A percentile compares a stretch with the other conserved stretches of the same genome.
These are phyloP conservation scores for Alternaria angustiovoidea DNA, from an alignment of 2,329 filamentous ascomycete genomes.

Conservation along the genomic window DNA sequence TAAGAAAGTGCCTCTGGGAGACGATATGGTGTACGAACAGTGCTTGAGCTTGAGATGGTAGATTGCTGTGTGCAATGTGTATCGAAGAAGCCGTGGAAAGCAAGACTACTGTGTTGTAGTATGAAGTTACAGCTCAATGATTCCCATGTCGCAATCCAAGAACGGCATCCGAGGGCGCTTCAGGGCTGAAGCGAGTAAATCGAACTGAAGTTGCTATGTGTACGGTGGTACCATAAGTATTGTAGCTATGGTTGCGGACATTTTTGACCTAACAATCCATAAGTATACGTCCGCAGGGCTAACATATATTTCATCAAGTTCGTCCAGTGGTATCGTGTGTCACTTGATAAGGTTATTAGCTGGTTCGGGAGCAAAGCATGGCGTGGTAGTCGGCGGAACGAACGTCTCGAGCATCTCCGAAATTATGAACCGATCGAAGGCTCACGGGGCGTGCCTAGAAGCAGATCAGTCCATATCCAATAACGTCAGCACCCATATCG, in stretches of 20 bases:
- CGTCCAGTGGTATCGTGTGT: not conserved
- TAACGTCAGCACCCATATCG: not conserved
- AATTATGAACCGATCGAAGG: not conserved
- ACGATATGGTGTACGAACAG: not conserved
- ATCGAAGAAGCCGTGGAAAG: too few species aligned
- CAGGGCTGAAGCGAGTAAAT: not conserved
- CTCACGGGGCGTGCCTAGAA: not conserved
- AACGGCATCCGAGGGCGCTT: too few species aligned
- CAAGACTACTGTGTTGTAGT: too few species aligned
- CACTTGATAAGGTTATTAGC: not conserved
- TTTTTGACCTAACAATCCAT: not conserved
- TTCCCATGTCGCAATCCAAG: too few species aligned
- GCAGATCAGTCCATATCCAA: not conserved
- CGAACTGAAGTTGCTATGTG: not conserved
- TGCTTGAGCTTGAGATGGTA: too few species aligned
- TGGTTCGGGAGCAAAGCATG: not conserved
- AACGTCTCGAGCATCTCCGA: not conserved
- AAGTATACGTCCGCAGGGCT: not conserved
- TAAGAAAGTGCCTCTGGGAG: not conserved
- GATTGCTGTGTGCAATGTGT: too few species aligned
- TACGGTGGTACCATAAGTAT: not conserved
- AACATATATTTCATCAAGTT: not conserved
- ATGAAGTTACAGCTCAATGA: too few species aligned
- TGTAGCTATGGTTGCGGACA: not conserved
- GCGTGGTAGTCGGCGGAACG: not conserved